Conservation (phyloP, 768 basidiomycete species). For the Chalciporus pseudorubinellus region DNA sequence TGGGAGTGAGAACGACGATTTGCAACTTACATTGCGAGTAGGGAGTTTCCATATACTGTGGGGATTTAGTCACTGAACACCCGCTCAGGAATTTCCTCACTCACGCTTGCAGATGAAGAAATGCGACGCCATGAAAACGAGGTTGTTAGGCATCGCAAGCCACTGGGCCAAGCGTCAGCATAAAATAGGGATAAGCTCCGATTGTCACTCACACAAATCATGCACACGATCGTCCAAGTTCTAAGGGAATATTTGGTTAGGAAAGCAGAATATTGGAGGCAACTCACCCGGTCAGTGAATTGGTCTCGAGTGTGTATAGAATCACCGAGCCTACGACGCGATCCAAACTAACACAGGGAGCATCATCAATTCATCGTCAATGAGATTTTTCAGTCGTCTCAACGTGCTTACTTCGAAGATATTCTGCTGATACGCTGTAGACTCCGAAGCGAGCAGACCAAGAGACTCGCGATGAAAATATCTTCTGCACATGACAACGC, state of each 20-base stretch:
- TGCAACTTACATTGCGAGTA: slow-evolving; percentile 40
- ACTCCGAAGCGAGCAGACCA: slow-evolving; percentile 42
- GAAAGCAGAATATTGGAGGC: background rate
- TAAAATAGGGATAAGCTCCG: background rate
- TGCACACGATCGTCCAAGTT: slow-evolving; percentile 39
- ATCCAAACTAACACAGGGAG: slow-evolving; percentile 37
- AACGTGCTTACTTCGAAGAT: slow-evolving; percentile 33
- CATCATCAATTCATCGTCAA: too few species aligned
- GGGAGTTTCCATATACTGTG: slow-evolving; percentile 51
- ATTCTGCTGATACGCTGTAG: slow-evolving; percentile 38
- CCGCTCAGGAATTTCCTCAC: slow-evolving; percentile 3
- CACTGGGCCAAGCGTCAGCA: slow-evolving; percentile 31
- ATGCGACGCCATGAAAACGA: slow-evolving; percentile 52
- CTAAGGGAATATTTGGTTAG: slow-evolving; percentile 19
- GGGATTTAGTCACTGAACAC: background rate
- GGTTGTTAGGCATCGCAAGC: slow-evolving; percentile 44
- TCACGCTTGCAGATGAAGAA: slow-evolving; percentile 52
- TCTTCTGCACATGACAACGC: slow-evolving; percentile 49
- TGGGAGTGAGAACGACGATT: background rate
- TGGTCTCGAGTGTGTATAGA: slow-evolving; percentile 53
- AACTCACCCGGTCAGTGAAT: slow-evolving; percentile 46
- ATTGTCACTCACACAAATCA: slow-evolving; percentile 39
- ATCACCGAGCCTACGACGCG: slow-evolving; percentile 47
- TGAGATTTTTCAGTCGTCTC: background rate
- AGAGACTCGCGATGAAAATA: slow-evolving; percentile 44